Conservation (phyloP, 768 basidiomycete species). For the Boletus huronensis region DNA sequence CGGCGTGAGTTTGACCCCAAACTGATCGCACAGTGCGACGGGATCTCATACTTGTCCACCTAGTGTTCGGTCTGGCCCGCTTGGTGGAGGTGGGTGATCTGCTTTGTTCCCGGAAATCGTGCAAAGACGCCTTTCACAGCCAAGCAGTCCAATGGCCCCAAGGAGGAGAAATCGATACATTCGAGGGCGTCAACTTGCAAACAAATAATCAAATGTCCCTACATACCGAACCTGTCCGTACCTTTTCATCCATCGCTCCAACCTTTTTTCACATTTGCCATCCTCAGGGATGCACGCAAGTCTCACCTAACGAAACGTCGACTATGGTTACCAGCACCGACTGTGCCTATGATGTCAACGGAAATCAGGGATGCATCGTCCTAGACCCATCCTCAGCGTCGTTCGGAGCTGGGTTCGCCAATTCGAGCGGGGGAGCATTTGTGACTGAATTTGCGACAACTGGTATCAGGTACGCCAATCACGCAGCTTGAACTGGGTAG, state of each 20-base stretch:
- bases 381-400: conserved; percentile 50
- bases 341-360: conserved; percentile 53
- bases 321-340: conserved; percentile 54
- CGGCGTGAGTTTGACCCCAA: conserved; percentile 42
- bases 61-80: conserved; percentile 75
- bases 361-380: conserved; percentile 64
- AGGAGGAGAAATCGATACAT: conserved; percentile 74
- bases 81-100: conserved; percentile 40
- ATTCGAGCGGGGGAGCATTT: conserved; percentile 67
- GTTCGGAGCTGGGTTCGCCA: conserved; percentile 66
- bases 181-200: conserved; percentile 75
- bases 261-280: neutral
- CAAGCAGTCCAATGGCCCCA: conserved; percentile 58
- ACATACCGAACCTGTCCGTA: conserved; percentile 56
- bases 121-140: conserved; percentile 20
- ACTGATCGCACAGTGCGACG: neutral
- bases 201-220: conserved; percentile 68
- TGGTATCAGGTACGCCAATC: conserved; percentile 56
- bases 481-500: neutral
- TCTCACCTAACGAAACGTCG: conserved; percentile 47
- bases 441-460: conserved; percentile 66
- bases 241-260: neutral
- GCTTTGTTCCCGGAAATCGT: neutral
- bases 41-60: neutral
- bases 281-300: conserved; percentile 49